Percentiles rank a stretch among this genome's conserved stretches.
Conservation (phyloP, 495 filamentous ascomycete species). For the Xylaria castorea region DNA sequence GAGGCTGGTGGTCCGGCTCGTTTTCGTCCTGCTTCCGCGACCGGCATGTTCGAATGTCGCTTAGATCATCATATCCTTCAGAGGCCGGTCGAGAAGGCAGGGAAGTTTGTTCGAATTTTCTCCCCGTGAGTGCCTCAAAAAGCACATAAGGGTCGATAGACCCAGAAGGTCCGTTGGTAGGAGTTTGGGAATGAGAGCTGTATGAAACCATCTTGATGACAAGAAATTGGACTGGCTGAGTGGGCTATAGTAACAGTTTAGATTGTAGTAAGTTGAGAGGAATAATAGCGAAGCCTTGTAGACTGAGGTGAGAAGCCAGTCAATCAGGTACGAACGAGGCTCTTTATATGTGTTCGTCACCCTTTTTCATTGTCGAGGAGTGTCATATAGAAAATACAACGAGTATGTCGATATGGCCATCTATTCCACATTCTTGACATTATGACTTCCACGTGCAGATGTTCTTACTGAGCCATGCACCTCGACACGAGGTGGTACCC, state of each 20-base stretch:
- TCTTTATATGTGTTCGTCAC: slow-evolving; percentile 1
- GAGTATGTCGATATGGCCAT: background rate
- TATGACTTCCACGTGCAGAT: background rate
- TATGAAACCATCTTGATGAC: slow-evolving; percentile 37
- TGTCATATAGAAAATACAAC: background rate
- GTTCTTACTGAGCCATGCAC: slow-evolving; percentile 19
- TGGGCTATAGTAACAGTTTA: background rate
- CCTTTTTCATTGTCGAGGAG: too few species aligned
- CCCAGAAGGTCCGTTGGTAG: slow-evolving; percentile 25
- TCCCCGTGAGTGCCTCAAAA: slow-evolving; percentile 45
- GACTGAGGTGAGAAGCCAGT: slow-evolving; percentile 6
- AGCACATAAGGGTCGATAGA: slow-evolving; percentile 47
- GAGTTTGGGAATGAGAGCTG: slow-evolving; percentile 28
- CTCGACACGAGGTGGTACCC: background rate
- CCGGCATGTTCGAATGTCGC: slow-evolving; percentile 24
- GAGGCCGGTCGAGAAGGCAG: slow-evolving; percentile 33
- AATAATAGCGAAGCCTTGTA: background rate
- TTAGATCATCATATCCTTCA: slow-evolving; percentile 38
- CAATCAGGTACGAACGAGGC: background rate
- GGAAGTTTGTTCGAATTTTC: slow-evolving; percentile 34
- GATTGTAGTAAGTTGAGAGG: background rate
- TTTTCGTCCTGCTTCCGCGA: slow-evolving; percentile 33
- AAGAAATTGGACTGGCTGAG: background rate
- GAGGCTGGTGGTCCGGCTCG: slow-evolving; percentile 44
- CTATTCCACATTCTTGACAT: background rate